Base-by-base conservation (phyloP, 305 asterid genomes). In the Rubia peregrina region DNA sequence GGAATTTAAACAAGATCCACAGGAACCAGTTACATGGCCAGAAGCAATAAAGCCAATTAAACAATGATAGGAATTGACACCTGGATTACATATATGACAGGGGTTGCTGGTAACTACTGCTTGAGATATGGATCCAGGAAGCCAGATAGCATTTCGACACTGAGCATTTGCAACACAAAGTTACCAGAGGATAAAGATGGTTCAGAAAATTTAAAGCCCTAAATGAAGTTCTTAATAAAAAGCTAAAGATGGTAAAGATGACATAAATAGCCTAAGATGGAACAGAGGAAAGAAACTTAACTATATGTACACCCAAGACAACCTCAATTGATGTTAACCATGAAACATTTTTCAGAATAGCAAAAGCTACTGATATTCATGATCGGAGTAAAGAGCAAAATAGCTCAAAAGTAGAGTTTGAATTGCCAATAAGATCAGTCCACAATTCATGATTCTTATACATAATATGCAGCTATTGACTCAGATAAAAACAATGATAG, bases 91-190 rank as follows among this genome's bases (percentile, higher is more conserved):
- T 72, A 74, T 88, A 74, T 82, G 79, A 87, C 98, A 93, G 55
- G 74, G 63, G 71, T 77, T 82, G 75, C 87, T 72, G 73, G 95
- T 86, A 77, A 93, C 95, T 46, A 63, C 69, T 67, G 98, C 98
- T 76, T 90, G 94, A 72, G 89, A 82, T 73, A 85, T 75, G 68
- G 97, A 85, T 57, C 96, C 94, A 71, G 98, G 98, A 73, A 93
- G 97, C 98, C 98, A 93, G 79, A 89, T 88, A 51, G 63, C 98
- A 77, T 83, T 88, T 83, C 97, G 86, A 79, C 98, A 93, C 98
- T 93, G 95, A 49, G 46, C 61, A 68, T 48, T 77, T 69, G 63
- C 59, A 77, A 56, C 44, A 74, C 61, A 51, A 71, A 77, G 71
- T 76, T 61, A 76, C 30, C 57, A 71, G 16, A 43, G 77, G 70